Base-by-base conservation (phyloP, 2,329 filamentous ascomycete genomes). In the Colletotrichum tabaci region DNA sequence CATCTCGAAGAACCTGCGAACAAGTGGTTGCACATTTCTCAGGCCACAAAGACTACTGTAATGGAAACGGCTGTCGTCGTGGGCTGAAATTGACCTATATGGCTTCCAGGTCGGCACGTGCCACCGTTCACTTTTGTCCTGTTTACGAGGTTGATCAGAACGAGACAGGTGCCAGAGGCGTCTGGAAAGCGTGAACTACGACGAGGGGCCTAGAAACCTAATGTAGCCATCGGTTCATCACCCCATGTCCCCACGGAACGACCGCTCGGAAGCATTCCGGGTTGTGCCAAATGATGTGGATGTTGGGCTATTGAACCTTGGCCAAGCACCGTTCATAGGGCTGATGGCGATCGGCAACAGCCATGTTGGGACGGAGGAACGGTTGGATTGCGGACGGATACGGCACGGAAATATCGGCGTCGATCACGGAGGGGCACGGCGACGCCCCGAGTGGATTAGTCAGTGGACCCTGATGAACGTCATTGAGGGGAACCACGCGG, bases 391-490 rank as follows among this genome's bases (percentile, higher is more conserved):
- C 15, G 56, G 16, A 26, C 26, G 63, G 42, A 38, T 47, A 58
- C 68, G 69, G 69, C 50, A 55, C 58, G 53, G 53, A 46, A 68
- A 62, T 63, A 61, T 58, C 42, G 65, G 66, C 30, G 44, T 26
- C 55, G 46, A 40, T 47, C 47, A 56, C 69, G 47, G 50, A 46
- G 52, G 26, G 60, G 46, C 60, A 57, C 58, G 64, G 64, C 50
- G 50, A 47, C n/a, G 49, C 53, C 35, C 44, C 42, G 63, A 55
- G 40, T 72, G 60, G 66, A 72, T 72, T 72, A 72, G 69, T 72
- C 46, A 72, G 65, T 72, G 58, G 58, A 64, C 30, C 52, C 10
- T 60, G 61, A 26, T 42, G 57, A 46, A 72, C 69, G 69, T 72
- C 69, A 72, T 56, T 69, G 65, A 69, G 69, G 58, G 69, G 65